Base-by-base conservation (phyloP, 2,329 filamentous ascomycete genomes). In the Hymenoscyphus infarciens region DNA sequence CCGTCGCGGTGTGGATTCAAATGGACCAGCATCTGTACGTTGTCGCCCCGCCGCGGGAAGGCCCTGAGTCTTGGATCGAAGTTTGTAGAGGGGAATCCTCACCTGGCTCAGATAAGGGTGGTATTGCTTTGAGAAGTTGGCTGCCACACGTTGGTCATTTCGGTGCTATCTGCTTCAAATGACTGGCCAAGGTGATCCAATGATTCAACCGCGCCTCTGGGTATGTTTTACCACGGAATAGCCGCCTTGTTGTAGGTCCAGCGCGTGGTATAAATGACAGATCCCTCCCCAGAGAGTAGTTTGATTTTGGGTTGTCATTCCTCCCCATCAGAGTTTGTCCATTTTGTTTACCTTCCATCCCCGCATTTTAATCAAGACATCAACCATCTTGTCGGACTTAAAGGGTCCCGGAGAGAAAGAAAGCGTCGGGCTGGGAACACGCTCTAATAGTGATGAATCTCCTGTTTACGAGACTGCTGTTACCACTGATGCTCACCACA, bases 401-500 rank as follows among this genome's bases (percentile, higher is more conserved):
- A 16, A 59, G 54, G 27, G 6, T 45, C 27, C 16, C 8, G 27
- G 45, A 39, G 62, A 66, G 55, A 66, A 66, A 19, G 61, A 63
- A 4, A 29, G n/a, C n/a, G n/a, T 62, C 31, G 61, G 52, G 3
- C 2, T 62, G 29, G 39, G 39, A 13, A 31, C 38, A 13, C 53
- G 57, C 25, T 56, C 61, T 11, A 16, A 56, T 53, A 64, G 52
- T 45, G 54, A 56, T 33, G 13, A 57, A 5, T 29, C 59, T 45
- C 65, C 63, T 31, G 66, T 64, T 15, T 63, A 64, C 58, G 60
- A 58, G 15, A 61, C 61, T 4, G 29, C 27, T 19, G 16, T 19
- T 16, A 11, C 15, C n/a, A n/a, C 63, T 33, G 35, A 66, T 8
- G 72, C 75, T 61, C 71, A 66, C 49, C 61, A 72, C 39, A 16